Evolutionary conservation across 768 basidiomycete species (phyloP), one percentile per base, ranked within the genome.

Genomic region (Rhizopogon vesiculosus): DNA sequence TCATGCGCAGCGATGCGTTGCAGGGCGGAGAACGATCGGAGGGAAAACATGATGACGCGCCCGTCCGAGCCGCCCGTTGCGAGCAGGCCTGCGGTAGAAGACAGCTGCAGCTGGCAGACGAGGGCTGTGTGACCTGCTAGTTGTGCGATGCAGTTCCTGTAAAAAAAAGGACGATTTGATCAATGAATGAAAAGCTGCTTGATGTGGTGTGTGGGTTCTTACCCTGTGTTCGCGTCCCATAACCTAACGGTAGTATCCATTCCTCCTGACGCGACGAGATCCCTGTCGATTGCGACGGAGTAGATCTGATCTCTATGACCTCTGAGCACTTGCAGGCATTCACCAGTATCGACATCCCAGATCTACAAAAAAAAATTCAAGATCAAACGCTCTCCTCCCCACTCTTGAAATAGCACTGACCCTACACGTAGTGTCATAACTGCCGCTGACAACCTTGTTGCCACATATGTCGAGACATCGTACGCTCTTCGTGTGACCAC

Each of bases 231-330:
- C 0, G 91, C 88, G 59, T 89, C 85, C 96, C 96, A 98, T 0
- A 98, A 82, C 3, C 94, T 77, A 3, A 97, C 90, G 1, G 89
- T 92, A n/a, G 92, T 94, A 63, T 98, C 95, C 59, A 96, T 72
- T n/a, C 88, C 88, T 5, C 93, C 95, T 6, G 91, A 91, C 1
- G 86, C 91, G 49, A 95, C 80, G 12, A 83, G 76, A 16, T 83
- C 72, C 0, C 95, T 94, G 62, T 96, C 92, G 60, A 93, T 95
- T 9, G 92, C 91, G 41, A 97, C 89, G 0, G 87, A 83, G 65
- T 98, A 98, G 9, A 97, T 88, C 72, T 93, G 90, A 63, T 90
- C 87, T 53, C 84, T 82, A 68, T 98, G 95, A 0, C 95, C 95
- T 9, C 76, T 63, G 29, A 96, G 81, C 38, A 92, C 81, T 55